Percentiles rank a stretch among this genome's conserved stretches.
Evolutionary conservation across 192 early-diverging fungal genomes (phyloP).

Genomic region (Coemansia pectinata): DNA sequence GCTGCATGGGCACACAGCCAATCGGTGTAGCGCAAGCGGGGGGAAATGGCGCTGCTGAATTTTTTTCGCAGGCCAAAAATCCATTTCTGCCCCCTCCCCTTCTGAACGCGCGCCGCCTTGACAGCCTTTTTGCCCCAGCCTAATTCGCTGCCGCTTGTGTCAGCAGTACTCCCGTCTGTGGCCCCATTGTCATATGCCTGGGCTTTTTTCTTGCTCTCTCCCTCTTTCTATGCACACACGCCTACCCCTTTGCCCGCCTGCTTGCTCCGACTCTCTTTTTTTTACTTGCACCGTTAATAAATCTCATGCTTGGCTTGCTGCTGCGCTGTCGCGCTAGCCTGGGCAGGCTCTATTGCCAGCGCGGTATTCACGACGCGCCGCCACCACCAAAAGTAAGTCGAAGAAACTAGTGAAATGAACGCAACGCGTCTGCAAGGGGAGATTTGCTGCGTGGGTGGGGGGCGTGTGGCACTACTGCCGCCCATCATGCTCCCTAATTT

Average conservation of each 20-base stretch:
- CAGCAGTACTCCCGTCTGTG: not conserved
- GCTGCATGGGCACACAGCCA: constrained; percentile 12
- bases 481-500: constrained; percentile 6
- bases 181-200: not conserved
- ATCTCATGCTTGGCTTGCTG: not conserved
- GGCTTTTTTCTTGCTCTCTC: not conserved
- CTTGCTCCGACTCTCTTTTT: not conserved
- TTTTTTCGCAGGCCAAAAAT: constrained; percentile 13
- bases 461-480: constrained; percentile 5
- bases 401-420: not conserved
- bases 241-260: not conserved
- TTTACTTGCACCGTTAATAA: not conserved
- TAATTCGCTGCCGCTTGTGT: constrained; percentile 5
- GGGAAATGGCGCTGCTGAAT: constrained; percentile 10
- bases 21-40: constrained; percentile 12
- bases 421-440: not conserved
- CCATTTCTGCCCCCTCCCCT: not conserved
- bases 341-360: not conserved
- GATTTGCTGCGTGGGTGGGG: constrained; percentile 3
- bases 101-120: not conserved
- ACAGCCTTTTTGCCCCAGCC: not conserved
- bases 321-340: not conserved
- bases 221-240: not conserved
- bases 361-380: not conserved
- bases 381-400: constrained; percentile 16